Evolutionary conservation across 345 rosid genomes (phyloP).

Genomic region (Bruguiera sexangula): DNA sequence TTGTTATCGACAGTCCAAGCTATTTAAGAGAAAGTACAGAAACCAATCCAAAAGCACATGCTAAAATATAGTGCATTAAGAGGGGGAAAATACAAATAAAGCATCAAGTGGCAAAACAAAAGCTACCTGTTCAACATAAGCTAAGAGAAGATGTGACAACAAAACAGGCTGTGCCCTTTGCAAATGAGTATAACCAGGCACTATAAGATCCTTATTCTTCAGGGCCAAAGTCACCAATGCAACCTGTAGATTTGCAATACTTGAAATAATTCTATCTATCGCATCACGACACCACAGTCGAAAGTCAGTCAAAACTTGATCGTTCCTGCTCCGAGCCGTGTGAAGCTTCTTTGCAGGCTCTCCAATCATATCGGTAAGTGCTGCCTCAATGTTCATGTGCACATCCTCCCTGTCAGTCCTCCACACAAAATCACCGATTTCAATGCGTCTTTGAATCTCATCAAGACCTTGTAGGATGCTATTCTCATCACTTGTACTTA

Average conservation of each 20-base stretch:
- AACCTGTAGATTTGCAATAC: conserved; percentile 52
- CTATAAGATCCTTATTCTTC: conserved; percentile 58
- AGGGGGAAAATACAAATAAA: background rate
- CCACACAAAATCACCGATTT: conserved; percentile 69
- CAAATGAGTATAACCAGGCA: conserved; percentile 96
- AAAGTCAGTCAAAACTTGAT: conserved; percentile 87
- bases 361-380: conserved; percentile 88
- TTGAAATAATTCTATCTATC: conserved; percentile 50
- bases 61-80: background rate
- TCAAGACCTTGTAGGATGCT: conserved; percentile 72
- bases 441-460: conserved; percentile 63
- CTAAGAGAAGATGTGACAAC: conserved; percentile 75
- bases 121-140: conserved; percentile 85
- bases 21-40: background rate
- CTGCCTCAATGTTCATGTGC: conserved; percentile 96
- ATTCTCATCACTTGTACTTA: conserved; percentile 56
- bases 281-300: conserved; percentile 96
- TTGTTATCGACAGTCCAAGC: background rate
- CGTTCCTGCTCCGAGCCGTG: conserved; percentile 88
- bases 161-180: conserved; percentile 94
- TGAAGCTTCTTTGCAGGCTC: conserved; percentile 98
- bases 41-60: background rate
- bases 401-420: conserved; percentile 93
- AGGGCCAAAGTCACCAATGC: conserved; percentile 71
- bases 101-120: no score